Evolutionary conservation across 306 rosid genomes (phyloP).

Genomic region (Inga oerstediana): DNA sequence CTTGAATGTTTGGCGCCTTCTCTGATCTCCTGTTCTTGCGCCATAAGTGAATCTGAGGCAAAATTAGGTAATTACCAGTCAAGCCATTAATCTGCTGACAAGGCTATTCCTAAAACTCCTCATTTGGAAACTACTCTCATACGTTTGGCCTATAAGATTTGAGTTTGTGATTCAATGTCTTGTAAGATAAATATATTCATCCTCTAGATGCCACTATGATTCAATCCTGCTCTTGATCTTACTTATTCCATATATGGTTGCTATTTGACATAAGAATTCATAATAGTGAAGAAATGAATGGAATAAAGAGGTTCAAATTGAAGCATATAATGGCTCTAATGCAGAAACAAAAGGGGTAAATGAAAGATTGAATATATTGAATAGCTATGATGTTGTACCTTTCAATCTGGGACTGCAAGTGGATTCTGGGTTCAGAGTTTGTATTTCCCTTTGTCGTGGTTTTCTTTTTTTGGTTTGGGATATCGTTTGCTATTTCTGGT

Average conservation of each 20-base stretch:
- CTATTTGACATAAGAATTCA: background rate
- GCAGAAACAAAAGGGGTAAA: constrained; percentile 9
- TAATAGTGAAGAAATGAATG: constrained; percentile 17
- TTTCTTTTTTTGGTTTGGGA: background rate
- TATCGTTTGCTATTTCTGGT: constrained; percentile 29
- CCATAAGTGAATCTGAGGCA: constrained; percentile 55
- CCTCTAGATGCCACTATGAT: constrained; percentile 5
- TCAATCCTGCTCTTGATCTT: background rate
- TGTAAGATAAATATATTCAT: background rate
- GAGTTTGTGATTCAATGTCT: background rate
- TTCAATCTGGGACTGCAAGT: constrained; percentile 29
- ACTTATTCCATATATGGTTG: background rate
- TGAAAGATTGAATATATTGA: background rate
- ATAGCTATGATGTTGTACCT: constrained; percentile 34
- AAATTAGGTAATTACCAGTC: constrained; percentile 15
- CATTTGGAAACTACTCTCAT: background rate
- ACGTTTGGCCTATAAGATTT: background rate
- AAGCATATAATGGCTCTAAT: constrained; percentile 18
- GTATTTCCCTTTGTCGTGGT: background rate
- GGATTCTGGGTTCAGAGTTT: constrained; percentile 32
- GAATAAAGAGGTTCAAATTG: background rate
- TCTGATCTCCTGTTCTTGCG: constrained; percentile 38
- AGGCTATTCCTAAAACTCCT: constrained; percentile 1
- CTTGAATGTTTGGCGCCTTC: constrained; percentile 42
- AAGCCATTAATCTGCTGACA: background rate